Evolutionary conservation across 1,284 basidiomycete species (phyloP).

Genomic region (Naganishia liquefaciens): DNA sequence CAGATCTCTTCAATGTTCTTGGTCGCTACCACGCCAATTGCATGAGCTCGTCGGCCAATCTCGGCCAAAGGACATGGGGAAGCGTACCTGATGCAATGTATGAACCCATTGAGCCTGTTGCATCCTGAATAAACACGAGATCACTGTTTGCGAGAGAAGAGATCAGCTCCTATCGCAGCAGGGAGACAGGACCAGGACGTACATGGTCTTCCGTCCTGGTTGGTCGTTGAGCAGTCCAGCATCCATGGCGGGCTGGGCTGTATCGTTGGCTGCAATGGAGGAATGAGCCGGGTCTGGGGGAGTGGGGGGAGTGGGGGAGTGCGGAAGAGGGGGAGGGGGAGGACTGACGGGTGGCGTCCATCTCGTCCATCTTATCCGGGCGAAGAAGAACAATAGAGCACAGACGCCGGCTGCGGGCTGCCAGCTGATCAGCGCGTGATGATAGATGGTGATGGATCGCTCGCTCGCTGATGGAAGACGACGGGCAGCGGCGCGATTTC

Average conservation of each 20-base stretch:
- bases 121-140: slow-evolving; percentile 85
- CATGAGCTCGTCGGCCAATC: slow-evolving; percentile 42
- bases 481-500: too few relatives aligned
- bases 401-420: too few relatives aligned
- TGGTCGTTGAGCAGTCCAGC: slow-evolving; percentile 19
- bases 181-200: background rate
- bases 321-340: too few relatives aligned
- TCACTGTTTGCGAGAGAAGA: slow-evolving; percentile 54
- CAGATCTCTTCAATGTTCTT: slow-evolving; percentile 98
- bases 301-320: too few relatives aligned
- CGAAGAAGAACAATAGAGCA: too few relatives aligned
- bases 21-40: slow-evolving; percentile 78
- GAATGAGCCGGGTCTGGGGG: too few relatives aligned
- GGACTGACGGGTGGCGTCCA: too few relatives aligned
- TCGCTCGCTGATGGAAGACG: background rate
- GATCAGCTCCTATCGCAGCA: background rate
- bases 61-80: background rate
- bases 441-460: background rate
- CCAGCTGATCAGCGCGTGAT: too few relatives aligned
- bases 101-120: slow-evolving; percentile 67
- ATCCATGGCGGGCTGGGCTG: slow-evolving; percentile 8
- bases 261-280: too few relatives aligned
- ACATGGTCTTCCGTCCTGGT: slow-evolving; percentile 34
- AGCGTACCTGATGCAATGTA: slow-evolving; percentile 50
- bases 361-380: too few relatives aligned